phyloP scores from a whole-genome alignment of 495 filamentous ascomycete genomes.

The Penicillium taxi region DNA sequence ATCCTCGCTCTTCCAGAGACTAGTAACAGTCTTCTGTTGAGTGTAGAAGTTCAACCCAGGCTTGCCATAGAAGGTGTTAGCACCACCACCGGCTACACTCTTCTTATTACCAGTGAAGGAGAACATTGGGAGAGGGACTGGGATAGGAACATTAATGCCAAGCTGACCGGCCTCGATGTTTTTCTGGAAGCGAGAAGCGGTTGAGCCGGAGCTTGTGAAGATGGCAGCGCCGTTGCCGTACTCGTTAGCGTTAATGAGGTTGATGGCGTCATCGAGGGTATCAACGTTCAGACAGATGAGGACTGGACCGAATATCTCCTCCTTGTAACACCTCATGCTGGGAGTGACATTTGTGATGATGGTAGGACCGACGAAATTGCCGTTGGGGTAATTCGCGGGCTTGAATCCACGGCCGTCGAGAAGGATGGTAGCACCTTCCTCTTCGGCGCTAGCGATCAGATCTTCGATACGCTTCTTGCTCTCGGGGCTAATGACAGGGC shows the following conservation, averaged over 20 bases:
- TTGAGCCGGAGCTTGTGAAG: constrained; percentile 57
- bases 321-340: constrained; percentile 87
- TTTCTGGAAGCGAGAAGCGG: constrained; percentile 56
- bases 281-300: constrained; percentile 52
- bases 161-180: constrained; percentile 53
- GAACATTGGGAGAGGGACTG: constrained; percentile 91
- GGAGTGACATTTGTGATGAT: constrained; percentile 91
- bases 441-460: constrained; percentile 80
- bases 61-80: constrained; percentile 91
- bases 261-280: constrained; percentile 71
- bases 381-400: constrained; percentile 88
- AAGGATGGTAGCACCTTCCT: constrained; percentile 88
- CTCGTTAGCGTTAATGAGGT: constrained; percentile 58
- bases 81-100: constrained; percentile 86
- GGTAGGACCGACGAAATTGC: constrained; percentile 91
- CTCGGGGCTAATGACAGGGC: constrained; percentile 93
- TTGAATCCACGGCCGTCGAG: constrained; percentile 88
- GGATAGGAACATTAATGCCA: constrained; percentile 63
- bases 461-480: constrained; percentile 84
- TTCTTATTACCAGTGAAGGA: constrained; percentile 98
- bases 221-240: constrained; percentile 66
- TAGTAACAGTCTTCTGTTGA: constrained; percentile 94
- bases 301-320: constrained; percentile 97
- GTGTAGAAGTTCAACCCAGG: constrained; percentile 91
- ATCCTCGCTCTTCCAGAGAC: constrained; percentile 80